These are phyloP conservation scores for Spergularia azorica DNA, from an alignment of 179 eudicot species.

Conservation along the genomic window DNA sequence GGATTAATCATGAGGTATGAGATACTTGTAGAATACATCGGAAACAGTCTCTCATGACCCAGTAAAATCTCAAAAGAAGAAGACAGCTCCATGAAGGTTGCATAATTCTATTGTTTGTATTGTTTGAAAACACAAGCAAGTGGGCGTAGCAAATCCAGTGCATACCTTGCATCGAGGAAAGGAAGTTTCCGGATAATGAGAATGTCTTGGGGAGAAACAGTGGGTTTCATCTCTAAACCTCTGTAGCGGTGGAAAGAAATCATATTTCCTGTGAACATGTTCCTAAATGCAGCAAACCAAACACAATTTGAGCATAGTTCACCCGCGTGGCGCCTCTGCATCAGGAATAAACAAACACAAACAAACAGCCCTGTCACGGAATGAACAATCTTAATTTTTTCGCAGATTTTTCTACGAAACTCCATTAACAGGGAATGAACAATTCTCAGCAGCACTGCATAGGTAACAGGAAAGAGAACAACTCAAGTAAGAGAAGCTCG, in stretches of 20 bases:
- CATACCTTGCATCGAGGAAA: constrained; percentile 17
- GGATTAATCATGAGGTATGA: too few relatives aligned
- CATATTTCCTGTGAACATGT: constrained; percentile 6
- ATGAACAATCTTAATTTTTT: neutral
- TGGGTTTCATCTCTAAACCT: constrained; percentile 30
- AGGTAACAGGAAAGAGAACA: neutral
- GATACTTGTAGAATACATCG: too few relatives aligned
- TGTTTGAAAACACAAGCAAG: neutral
- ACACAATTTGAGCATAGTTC: neutral
- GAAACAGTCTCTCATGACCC: too few relatives aligned
- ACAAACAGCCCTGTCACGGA: neutral
- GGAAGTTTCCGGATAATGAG: constrained; percentile 29
- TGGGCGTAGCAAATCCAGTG: neutral
- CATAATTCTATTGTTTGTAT: too few relatives aligned
- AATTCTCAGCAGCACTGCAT: neutral
- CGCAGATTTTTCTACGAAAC: neutral
- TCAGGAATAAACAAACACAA: constrained; percentile 1
- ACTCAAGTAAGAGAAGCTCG: neutral
- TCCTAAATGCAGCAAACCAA: neutral
- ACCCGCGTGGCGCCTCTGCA: constrained; percentile 17
- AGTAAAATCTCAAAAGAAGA: too few relatives aligned
- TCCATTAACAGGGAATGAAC: neutral
- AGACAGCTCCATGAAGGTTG: too few relatives aligned
- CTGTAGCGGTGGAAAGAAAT: constrained; percentile 14
- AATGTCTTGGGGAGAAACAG: constrained; percentile 22